Evolutionary conservation across 768 basidiomycete genomes (phyloP), one percentile per base, ranked within the genome.

Genomic region (Boletus sp.): DNA sequence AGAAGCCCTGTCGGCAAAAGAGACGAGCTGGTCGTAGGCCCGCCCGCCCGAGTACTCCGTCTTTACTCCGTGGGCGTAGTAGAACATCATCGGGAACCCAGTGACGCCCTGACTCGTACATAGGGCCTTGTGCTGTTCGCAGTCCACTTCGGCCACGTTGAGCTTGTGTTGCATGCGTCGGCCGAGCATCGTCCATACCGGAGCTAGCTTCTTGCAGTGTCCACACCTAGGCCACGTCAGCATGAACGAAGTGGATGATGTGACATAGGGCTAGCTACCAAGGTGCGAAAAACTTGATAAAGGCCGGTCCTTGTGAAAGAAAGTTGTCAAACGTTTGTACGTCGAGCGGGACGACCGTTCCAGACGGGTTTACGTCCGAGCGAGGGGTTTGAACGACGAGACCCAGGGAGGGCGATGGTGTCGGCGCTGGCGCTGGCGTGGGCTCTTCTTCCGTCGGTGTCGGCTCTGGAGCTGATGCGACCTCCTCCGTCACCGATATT

Each of bases 131-230:
- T 94, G 76, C 1, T 77, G 83, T 17, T 98, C 96, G 66, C 96
- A 99, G 67, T 99, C 84, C 14, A 99, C 87, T 59, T 96, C 86
- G 3, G 86, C 94, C 9, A 99, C 75, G 39, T 83, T 88, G 32
- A 95, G 76, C 47, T 85, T 85, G 58, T 79, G 76, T 62, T 87
- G 81, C 80, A 95, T 85, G 20, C 76, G 74, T 48, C 74, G 71
- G 0, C 91, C 96, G 3, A 99, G 81, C 48, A 88, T 78, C 1
- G 75, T 76, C 92, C 94, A 98, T 0, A 77, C 80, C 50, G 87
- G 94, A 1, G 92, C 91, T 2, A 98, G 80, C 67, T 92, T 92
- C 76, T 97, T 95, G 81, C 96, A 99, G 73, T 98, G 95, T 5
- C 91, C 91, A 69, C 95, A 98, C 92, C 83, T 83, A 37, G 2